These are phyloP conservation scores for Blastobotrys mokoenaii DNA, from an alignment of 805 yeast genomes.

Conservation along the genomic window DNA sequence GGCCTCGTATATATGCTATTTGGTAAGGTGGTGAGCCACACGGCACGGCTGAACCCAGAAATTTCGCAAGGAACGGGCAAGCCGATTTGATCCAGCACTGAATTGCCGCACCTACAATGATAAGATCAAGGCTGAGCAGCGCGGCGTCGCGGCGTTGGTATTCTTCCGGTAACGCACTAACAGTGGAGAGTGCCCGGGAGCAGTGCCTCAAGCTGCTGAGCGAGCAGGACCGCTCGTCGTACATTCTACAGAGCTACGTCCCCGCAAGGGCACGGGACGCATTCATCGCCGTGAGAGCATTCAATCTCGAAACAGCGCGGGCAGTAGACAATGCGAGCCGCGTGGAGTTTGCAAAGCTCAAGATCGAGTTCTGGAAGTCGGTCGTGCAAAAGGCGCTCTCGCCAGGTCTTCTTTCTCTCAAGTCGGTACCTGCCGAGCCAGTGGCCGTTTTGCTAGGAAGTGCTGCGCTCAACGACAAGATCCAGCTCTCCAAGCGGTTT, in stretches of 20 bases:
- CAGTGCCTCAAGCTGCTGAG: slow-evolving; percentile 39
- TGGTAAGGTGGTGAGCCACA: too few species aligned
- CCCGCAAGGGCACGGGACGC: slow-evolving; percentile 58
- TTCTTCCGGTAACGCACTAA: background rate
- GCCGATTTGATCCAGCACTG: too few species aligned
- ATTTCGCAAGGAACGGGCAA: too few species aligned
- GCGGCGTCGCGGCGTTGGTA: too few species aligned
- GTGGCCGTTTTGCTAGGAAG: slow-evolving; percentile 50
- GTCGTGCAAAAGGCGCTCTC: slow-evolving; percentile 40
- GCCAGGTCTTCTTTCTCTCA: slow-evolving; percentile 17
- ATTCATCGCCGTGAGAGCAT: slow-evolving; percentile 54
- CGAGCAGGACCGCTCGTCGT: slow-evolving; percentile 51
- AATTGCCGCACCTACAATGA: too few species aligned
- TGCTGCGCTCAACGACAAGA: slow-evolving; percentile 37
- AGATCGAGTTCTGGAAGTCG: slow-evolving; percentile 71
- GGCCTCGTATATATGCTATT: too few species aligned
- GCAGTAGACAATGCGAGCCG: slow-evolving; percentile 33
- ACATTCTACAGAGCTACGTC: slow-evolving; percentile 56
- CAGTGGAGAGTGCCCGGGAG: slow-evolving; percentile 29
- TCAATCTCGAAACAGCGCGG: slow-evolving; percentile 55
- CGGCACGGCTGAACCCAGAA: too few species aligned
- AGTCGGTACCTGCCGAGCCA: slow-evolving; percentile 46
- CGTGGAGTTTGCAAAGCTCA: slow-evolving; percentile 35
- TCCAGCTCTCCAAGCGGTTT: slow-evolving; percentile 44
- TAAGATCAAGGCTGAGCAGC: too few species aligned